These are phyloP conservation scores for Coccomyxa sp. DNA, from an alignment of 139 green algal genomes.

Conservation along the genomic window DNA sequence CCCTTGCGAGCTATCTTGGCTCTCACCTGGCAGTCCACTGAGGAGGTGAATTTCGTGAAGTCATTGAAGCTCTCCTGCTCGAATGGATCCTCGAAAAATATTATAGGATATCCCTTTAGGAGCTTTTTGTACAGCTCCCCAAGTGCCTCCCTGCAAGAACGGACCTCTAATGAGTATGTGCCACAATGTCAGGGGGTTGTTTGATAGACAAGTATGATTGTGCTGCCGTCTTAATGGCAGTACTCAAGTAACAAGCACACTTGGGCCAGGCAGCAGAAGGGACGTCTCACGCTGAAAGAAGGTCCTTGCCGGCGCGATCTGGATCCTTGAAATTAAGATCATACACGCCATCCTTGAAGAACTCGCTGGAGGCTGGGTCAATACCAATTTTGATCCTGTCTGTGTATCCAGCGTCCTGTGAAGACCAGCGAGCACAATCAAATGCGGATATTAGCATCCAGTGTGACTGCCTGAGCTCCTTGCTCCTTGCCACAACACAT, in stretches of 20 bases:
- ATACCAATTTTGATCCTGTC: constrained; percentile 99
- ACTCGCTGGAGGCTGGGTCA: constrained; percentile 96
- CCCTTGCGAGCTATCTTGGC: background rate
- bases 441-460: background rate
- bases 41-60: constrained; percentile 60
- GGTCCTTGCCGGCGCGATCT: constrained; percentile 42
- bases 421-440: background rate
- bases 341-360: constrained; percentile 91
- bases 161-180: background rate
- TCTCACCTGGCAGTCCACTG: constrained; percentile 61
- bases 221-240: background rate
- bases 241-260: background rate
- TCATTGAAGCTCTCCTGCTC: constrained; percentile 96
- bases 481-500: no score
- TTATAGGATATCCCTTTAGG: constrained; percentile 84
- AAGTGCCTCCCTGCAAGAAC: constrained; percentile 51
- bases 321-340: constrained; percentile 98
- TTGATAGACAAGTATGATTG: background rate
- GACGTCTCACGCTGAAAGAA: background rate
- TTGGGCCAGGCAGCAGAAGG: no score
- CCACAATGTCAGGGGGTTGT: background rate
- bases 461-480: background rate
- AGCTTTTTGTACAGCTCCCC: constrained; percentile 89
- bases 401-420: constrained; percentile 63
- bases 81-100: constrained; percentile 98